Percentiles rank a stretch among this genome's conserved stretches.
phyloP scores from a whole-genome alignment of 169 alveolate species.

The Eimeria zaria region DNA sequence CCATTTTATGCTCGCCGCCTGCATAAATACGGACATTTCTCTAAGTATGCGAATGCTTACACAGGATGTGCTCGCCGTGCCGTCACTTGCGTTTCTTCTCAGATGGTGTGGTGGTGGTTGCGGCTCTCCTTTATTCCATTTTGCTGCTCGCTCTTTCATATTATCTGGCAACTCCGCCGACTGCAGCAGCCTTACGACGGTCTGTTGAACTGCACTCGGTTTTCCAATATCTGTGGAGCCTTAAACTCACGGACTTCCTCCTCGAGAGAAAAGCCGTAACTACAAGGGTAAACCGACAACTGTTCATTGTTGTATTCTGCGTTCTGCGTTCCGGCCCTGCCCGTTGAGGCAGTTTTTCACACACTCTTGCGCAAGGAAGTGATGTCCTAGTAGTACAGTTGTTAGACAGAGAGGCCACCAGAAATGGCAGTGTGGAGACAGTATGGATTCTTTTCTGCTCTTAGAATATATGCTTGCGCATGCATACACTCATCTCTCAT shows the following conservation, averaged over 20 bases:
- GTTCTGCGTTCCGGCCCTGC: background rate
- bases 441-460: background rate
- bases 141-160: slow-evolving; percentile 35
- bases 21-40: background rate
- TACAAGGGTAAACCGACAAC: slow-evolving; percentile 6
- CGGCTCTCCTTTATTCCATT: slow-evolving; percentile 20
- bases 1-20: background rate
- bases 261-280: slow-evolving; percentile 35
- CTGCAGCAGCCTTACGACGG: slow-evolving; percentile 14
- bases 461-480: background rate
- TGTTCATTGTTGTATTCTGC: background rate
- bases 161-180: slow-evolving; percentile 45
- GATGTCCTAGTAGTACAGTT: background rate
- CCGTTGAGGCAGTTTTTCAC: background rate
- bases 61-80: background rate
- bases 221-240: slow-evolving; percentile 41
- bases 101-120: slow-evolving; percentile 41
- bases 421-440: background rate
- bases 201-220: slow-evolving; percentile 22
- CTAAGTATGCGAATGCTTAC: background rate
- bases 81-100: background rate
- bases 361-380: background rate
- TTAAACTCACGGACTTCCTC: slow-evolving; percentile 19
- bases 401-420: background rate
- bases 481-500: background rate